Conservation (phyloP, 2,329 filamentous ascomycete species). For the Decorospora gaudefroyi region DNA sequence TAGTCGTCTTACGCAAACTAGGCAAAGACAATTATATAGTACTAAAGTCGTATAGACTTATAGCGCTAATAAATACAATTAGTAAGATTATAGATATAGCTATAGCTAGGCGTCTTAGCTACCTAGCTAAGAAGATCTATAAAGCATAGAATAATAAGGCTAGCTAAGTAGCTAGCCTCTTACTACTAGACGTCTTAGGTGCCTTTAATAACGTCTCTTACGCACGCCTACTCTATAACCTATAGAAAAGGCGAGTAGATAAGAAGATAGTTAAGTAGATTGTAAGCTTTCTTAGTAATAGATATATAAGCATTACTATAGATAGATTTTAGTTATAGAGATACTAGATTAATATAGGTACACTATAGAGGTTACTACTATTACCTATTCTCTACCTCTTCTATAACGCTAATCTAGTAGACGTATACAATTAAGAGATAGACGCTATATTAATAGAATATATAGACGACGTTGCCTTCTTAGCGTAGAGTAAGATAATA, state of each 20-base stretch:
- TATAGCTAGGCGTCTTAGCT: slow-evolving; percentile 21
- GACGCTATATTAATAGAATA: slow-evolving; percentile 22
- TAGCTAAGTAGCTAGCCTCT: slow-evolving; percentile 34
- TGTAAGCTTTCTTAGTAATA: slow-evolving; percentile 22
- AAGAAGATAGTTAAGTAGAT: slow-evolving; percentile 24
- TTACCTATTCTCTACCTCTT: slow-evolving; percentile 43
- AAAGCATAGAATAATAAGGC: slow-evolving; percentile 21
- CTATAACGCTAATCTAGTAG: slow-evolving; percentile 40
- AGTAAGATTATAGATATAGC: slow-evolving; percentile 38
- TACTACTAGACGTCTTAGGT: slow-evolving; percentile 38
- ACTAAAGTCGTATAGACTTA: slow-evolving; percentile 34
- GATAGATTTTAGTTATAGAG: slow-evolving; percentile 13
- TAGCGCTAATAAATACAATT: slow-evolving; percentile 34
- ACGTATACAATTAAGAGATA: slow-evolving; percentile 19
- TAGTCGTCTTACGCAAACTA: slow-evolving; percentile 33
- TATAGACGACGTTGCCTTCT: slow-evolving; percentile 32
- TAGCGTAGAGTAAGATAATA: slow-evolving; percentile 20
- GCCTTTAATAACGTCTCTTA: slow-evolving; percentile 39
- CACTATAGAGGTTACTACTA: slow-evolving; percentile 38
- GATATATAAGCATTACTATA: slow-evolving; percentile 22
- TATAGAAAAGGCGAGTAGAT: slow-evolving; percentile 21
- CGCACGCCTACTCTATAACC: slow-evolving; percentile 28
- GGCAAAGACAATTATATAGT: slow-evolving; percentile 34
- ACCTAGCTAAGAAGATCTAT: slow-evolving; percentile 29
- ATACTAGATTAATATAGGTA: slow-evolving; percentile 27